phyloP scores from a whole-genome alignment of 2,329 filamentous ascomycete genomes.

The Arthrobotrys conoides region DNA sequence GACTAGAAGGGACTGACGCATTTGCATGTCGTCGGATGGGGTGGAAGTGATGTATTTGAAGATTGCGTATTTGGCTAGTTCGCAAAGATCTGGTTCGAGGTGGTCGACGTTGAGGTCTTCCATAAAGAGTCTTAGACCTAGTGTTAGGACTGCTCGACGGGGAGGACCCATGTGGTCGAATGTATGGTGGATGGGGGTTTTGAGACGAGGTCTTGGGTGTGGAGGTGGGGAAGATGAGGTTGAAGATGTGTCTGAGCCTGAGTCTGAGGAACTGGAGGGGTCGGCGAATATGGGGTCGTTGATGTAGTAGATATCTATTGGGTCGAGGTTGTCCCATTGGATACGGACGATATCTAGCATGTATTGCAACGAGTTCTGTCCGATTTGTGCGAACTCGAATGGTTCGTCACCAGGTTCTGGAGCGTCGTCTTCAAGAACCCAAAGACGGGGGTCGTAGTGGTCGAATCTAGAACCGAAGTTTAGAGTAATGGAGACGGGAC shows the following conservation, averaged over 20 bases:
- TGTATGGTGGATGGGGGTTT: not conserved
- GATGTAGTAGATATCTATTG: constrained; percentile 8
- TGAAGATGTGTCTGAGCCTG: too few relatives aligned
- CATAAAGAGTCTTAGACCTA: constrained; percentile 5
- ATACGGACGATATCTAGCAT: constrained; percentile 35
- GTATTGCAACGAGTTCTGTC: constrained; percentile 11
- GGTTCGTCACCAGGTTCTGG: not conserved
- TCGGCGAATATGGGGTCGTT: not conserved
- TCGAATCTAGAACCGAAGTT: not conserved
- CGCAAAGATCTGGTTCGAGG: constrained; percentile 26
- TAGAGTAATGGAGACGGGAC: not conserved
- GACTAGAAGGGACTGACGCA: constrained; percentile 30
- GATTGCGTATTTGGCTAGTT: constrained; percentile 37
- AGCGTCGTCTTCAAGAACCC: constrained; percentile 12
- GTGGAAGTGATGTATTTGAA: constrained; percentile 34
- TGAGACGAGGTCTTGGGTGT: not conserved
- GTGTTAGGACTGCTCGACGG: constrained; percentile 12
- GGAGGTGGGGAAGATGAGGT: not conserved
- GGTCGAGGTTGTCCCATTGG: constrained; percentile 29
- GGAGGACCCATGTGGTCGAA: constrained; percentile 29
- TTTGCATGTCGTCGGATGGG: not conserved
- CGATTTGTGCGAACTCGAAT: constrained; percentile 3
- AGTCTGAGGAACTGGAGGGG: not conserved
- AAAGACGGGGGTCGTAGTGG: constrained; percentile 5
- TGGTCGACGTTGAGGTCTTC: not conserved